Conservation (phyloP, 108 stramenopile genomes). For the Stephanodiscus minutulus region DNA sequence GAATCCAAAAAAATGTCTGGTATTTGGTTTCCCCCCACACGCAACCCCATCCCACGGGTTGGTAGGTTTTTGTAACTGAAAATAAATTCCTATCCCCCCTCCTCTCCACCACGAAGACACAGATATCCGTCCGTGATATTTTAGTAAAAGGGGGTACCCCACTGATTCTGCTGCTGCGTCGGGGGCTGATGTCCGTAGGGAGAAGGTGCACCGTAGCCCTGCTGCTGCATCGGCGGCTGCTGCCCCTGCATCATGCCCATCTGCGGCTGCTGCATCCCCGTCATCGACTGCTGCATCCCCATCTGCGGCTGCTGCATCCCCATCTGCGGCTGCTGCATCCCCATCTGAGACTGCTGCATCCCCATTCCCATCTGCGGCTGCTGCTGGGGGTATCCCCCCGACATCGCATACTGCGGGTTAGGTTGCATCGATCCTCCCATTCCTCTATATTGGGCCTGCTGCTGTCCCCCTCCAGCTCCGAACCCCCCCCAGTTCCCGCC, state of each 20-base stretch:
- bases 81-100: not conserved
- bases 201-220: conserved; percentile 40
- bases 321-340: conserved; percentile 37
- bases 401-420: conserved; percentile 41
- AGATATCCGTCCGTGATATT: not conserved
- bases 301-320: conserved; percentile 27
- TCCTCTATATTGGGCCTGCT: conserved; percentile 33
- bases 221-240: conserved; percentile 43
- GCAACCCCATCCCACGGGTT: conserved; percentile 11
- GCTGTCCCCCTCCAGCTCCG: conserved; percentile 38
- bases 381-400: conserved; percentile 43
- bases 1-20: not conserved
- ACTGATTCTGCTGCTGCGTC: conserved; percentile 40
- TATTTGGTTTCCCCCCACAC: conserved; percentile 22
- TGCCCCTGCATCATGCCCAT: conserved; percentile 41
- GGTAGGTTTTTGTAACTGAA: conserved; percentile 16
- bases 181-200: conserved; percentile 63
- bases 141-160: conserved; percentile 44
- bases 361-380: too few relatives aligned
- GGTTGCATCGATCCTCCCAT: conserved; percentile 22
- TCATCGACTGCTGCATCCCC: conserved; percentile 27
- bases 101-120: not conserved
- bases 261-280: conserved; percentile 38
- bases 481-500: conserved; percentile 70
- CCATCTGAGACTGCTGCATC: conserved; percentile 40